Evolutionary conservation across 2,329 filamentous ascomycete genomes (phyloP).

Genomic region (Dothideomycetidae sp.): DNA sequence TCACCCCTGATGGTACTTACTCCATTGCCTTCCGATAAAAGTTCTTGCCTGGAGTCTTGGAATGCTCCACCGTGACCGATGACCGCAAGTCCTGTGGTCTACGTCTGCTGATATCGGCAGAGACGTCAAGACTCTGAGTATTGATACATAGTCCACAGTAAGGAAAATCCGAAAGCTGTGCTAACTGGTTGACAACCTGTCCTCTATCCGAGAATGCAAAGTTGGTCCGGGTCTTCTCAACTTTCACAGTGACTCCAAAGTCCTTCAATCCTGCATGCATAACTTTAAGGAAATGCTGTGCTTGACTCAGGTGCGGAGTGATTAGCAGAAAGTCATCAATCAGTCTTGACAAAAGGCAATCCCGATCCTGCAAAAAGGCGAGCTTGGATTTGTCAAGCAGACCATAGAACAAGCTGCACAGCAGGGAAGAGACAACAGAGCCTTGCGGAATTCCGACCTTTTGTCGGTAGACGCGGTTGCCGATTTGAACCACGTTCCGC

Average conservation of each 20-base stretch:
- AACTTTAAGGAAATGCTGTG: slow-evolving; percentile 54
- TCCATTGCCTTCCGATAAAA: slow-evolving; percentile 67
- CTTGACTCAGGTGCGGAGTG: slow-evolving; percentile 53
- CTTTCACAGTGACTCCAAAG: slow-evolving; percentile 68
- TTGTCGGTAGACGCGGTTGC: slow-evolving; percentile 78
- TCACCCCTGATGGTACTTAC: slow-evolving; percentile 31
- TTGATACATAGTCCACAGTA: slow-evolving; percentile 79
- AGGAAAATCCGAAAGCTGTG: slow-evolving; percentile 46
- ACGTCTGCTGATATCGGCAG: slow-evolving; percentile 47
- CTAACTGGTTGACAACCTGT: slow-evolving; percentile 35
- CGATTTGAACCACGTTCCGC: slow-evolving; percentile 74
- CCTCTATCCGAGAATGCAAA: slow-evolving; percentile 53
- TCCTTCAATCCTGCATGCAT: slow-evolving; percentile 69
- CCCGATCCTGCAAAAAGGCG: slow-evolving; percentile 40
- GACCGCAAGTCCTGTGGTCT: slow-evolving; percentile 43
- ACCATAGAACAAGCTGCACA: slow-evolving; percentile 95
- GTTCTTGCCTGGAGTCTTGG: slow-evolving; percentile 55
- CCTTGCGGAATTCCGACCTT: slow-evolving; percentile 85
- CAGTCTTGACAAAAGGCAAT: slow-evolving; percentile 61
- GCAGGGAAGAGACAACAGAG: slow-evolving; percentile 67
- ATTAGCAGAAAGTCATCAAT: slow-evolving; percentile 91
- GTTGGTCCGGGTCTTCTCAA: slow-evolving; percentile 69
- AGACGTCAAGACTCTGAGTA: slow-evolving; percentile 57
- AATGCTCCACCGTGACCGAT: slow-evolving; percentile 65
- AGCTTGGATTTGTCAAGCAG: slow-evolving; percentile 62